Percentiles rank a stretch among this genome's conserved stretches.
phyloP scores from a whole-genome alignment of 768 basidiomycete genomes.

The Naganishia vishniacii region DNA sequence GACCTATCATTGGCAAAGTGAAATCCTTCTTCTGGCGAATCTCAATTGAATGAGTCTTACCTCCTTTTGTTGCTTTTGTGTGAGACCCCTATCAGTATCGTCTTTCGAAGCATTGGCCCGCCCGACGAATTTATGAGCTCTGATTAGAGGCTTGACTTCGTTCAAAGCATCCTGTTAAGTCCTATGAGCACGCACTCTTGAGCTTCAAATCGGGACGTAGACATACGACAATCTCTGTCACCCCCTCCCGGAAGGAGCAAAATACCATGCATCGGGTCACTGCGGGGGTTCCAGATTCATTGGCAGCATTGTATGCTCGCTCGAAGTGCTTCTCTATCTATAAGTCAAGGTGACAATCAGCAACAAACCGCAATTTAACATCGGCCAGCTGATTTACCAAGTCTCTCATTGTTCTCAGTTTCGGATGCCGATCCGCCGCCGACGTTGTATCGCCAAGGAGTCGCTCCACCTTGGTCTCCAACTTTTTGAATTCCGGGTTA shows the following conservation, averaged over 20 bases:
- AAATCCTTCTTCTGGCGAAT: too few relatives aligned
- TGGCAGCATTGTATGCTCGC: constrained; percentile 11
- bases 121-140: constrained; percentile 80
- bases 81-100: constrained; percentile 76
- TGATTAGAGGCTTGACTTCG: constrained; percentile 68
- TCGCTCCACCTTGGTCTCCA: constrained; percentile 50
- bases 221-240: constrained; percentile 74
- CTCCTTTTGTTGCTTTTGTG: constrained; percentile 84
- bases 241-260: constrained; percentile 78
- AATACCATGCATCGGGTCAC: constrained; percentile 85
- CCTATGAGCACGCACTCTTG: neutral
- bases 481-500: constrained; percentile 33
- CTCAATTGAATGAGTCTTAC: constrained; percentile 51
- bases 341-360: neutral
- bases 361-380: neutral
- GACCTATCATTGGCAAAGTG: too few relatives aligned
- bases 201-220: neutral
- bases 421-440: constrained; percentile 17
- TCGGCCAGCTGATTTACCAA: constrained; percentile 3
- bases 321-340: constrained; percentile 22
- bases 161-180: constrained; percentile 58
- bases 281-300: constrained; percentile 36
- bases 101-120: constrained; percentile 62
- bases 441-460: constrained; percentile 8
- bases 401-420: constrained; percentile 13